Evolutionary conservation across 169 alveolate species (phyloP), one percentile per base, ranked within the genome.

Genomic region (Eimeria maxima): DNA sequence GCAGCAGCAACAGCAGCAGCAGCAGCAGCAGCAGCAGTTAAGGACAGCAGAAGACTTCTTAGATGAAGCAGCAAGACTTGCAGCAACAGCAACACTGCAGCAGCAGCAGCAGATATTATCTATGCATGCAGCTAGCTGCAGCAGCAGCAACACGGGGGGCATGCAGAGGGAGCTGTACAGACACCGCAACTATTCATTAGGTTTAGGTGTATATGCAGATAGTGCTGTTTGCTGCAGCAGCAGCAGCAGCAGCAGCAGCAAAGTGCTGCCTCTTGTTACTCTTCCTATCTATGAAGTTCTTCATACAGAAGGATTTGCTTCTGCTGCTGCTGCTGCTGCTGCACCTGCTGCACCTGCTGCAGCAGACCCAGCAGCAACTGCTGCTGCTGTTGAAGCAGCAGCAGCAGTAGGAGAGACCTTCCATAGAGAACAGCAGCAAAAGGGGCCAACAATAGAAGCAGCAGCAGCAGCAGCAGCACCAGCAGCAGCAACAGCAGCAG

Each of bases 291-390:
- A 80, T 47, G 69, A 45, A 71, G 65, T 71, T 24, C 44, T 80
- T 22, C 90, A 60, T 1, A 10, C 69, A 47, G 69, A 67, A 44
- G 57, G 50, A 4, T n/a, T 45, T 38, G 60, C 87, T 76, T 57
- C 87, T 38, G 90, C 65, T 80, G 90, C 90, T 80, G 90, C 90
- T 47, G 90, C 90, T 44, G 67, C 90, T 47, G 90, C 90, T 80
- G 90, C 90, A n/a, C n/a, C n/a, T 45, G 90, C 57, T 50, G 57
- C 57, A 11, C 57, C 57, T 50, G 57, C 57, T 50, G 57, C 57
- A 50, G 11, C 5, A 50, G 57, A 50, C 11, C 57, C 57, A 7
- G 57, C 57, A 50, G 57, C 57, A 50, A 50, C 57, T 50, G 90
- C 90, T 16, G 90, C 90, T 29, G 90, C 90, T 10, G 90, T 44